Evolutionary conservation across 2,329 filamentous ascomycete genomes (phyloP).

Genomic region (Pyrenophora graminea): DNA sequence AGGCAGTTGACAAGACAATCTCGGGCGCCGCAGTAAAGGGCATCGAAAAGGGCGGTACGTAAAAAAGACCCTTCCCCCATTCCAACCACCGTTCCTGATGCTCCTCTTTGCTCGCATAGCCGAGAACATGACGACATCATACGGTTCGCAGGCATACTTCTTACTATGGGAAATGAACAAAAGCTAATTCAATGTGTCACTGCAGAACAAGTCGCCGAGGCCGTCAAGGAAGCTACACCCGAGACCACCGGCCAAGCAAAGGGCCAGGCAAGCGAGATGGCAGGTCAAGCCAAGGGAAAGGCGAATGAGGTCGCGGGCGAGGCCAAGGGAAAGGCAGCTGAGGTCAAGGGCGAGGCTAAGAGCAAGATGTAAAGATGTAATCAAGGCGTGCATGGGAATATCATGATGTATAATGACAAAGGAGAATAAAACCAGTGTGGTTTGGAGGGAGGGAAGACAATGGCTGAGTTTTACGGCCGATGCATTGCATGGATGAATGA

Average conservation of each 20-base stretch:
- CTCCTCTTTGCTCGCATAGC: conserved; percentile 3
- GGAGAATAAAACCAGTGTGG: background rate
- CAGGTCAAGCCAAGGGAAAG: conserved; percentile 48
- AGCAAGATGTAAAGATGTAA: conserved; percentile 45
- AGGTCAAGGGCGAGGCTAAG: conserved; percentile 53
- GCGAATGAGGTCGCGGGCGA: conserved; percentile 51
- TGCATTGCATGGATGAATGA: background rate
- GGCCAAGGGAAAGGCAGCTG: conserved; percentile 50
- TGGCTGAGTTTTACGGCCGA: too few relatives aligned
- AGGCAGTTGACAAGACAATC: conserved; percentile 61
- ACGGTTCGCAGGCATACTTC: background rate
- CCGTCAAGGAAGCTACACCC: conserved; percentile 44
- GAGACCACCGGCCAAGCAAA: conserved; percentile 43
- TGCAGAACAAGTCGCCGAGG: conserved; percentile 57
- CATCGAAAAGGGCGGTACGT: conserved; percentile 66
- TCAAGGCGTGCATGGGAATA: background rate
- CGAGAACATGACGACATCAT: conserved; percentile 18
- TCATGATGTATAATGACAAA: conserved; percentile 6
- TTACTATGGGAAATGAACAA: background rate
- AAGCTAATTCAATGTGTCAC: conserved; percentile 14
- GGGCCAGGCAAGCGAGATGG: conserved; percentile 49
- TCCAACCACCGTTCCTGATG: conserved; percentile 5
- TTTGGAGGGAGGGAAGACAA: too few relatives aligned
- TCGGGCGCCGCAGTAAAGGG: conserved; percentile 63
- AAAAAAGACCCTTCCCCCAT: background rate